Percentiles rank a stretch among this genome's conserved stretches.
These are phyloP conservation scores for Scheffersomyces coipomensis DNA, from an alignment of 805 yeast genomes.

Conservation along the genomic window DNA sequence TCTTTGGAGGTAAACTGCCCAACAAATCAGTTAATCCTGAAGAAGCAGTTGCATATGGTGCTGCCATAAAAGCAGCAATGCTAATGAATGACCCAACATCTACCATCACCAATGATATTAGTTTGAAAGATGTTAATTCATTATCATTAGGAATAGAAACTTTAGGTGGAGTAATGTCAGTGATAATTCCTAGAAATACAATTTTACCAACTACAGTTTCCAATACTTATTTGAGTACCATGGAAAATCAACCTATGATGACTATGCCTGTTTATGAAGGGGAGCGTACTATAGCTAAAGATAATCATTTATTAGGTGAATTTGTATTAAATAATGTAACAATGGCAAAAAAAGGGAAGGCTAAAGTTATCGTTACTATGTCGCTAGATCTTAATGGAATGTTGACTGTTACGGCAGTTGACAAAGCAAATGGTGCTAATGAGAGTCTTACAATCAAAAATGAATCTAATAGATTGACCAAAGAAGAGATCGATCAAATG, in stretches of 20 bases:
- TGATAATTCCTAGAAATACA: conserved; percentile 90
- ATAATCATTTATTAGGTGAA: conserved; percentile 86
- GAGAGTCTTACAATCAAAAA: conserved; percentile 89
- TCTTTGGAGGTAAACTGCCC: conserved; percentile 92
- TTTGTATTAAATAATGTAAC: conserved; percentile 81
- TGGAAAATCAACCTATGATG: conserved; percentile 94
- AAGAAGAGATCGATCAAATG: conserved; percentile 96
- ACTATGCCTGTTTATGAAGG: conserved; percentile 94
- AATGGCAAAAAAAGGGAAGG: conserved; percentile 89
- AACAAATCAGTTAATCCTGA: conserved; percentile 98
- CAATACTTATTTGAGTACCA: conserved; percentile 92
- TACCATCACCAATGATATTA: conserved; percentile 44
- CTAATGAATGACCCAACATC: conserved; percentile 75
- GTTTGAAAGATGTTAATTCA: conserved; percentile 90
- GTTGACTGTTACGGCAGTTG: conserved; percentile 81
- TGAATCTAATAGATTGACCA: conserved; percentile 90
- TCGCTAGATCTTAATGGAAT: conserved; percentile 88
- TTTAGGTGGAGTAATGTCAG: conserved; percentile 97
- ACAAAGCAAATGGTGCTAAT: conserved; percentile 91
- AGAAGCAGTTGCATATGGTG: conserved; percentile 99
- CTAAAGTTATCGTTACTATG: conserved; percentile 86
- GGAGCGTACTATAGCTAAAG: conserved; percentile 93
- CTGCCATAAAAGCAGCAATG: conserved; percentile 99
- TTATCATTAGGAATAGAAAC: conserved; percentile 95
- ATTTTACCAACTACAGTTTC: conserved; percentile 95